A percentile compares a stretch with the other conserved stretches of the same genome.
phyloP scores from a whole-genome alignment of 2,329 filamentous ascomycete genomes.

The Talaromyces marneffei region DNA sequence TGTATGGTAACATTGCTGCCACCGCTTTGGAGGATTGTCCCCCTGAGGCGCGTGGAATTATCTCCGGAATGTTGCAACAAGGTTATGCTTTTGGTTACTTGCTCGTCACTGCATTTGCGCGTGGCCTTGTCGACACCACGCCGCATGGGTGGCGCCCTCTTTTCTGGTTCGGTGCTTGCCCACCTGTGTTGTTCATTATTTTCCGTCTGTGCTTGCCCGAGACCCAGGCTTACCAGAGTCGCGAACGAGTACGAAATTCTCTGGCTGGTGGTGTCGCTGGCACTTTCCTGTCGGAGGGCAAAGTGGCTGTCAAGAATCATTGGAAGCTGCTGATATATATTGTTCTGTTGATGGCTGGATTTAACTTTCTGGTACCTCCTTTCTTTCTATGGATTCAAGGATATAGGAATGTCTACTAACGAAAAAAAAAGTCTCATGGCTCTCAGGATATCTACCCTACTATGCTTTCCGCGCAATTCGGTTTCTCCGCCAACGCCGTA shows the following conservation, averaged over 20 bases:
- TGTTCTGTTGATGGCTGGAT: constrained; percentile 80
- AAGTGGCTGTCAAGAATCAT: constrained; percentile 69
- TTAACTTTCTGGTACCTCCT: constrained; percentile 69
- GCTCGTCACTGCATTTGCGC: constrained; percentile 52
- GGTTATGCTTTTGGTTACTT: constrained; percentile 61
- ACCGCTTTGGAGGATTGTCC: constrained; percentile 60
- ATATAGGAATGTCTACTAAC: constrained; percentile 10
- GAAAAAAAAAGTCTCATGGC: constrained; percentile 54
- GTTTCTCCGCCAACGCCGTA: constrained; percentile 52
- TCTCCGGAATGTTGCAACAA: constrained; percentile 59
- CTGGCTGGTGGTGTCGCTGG: constrained; percentile 53
- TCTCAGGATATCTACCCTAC: constrained; percentile 62
- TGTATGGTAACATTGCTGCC: constrained; percentile 58
- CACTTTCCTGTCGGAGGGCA: constrained; percentile 70
- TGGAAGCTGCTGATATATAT: constrained; percentile 77
- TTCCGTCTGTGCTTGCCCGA: constrained; percentile 75
- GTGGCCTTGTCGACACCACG: constrained; percentile 58
- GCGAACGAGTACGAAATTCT: constrained; percentile 57
- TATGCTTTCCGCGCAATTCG: constrained; percentile 54
- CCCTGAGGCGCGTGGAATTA: constrained; percentile 51
- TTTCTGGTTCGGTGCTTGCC: constrained; percentile 82
- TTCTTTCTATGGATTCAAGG: neutral
- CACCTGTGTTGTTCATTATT: constrained; percentile 72
- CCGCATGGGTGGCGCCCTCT: constrained; percentile 75
- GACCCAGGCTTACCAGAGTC: constrained; percentile 64